phyloP scores from a whole-genome alignment of 768 basidiomycete species.

The Tricholoma hemisulphureum region DNA sequence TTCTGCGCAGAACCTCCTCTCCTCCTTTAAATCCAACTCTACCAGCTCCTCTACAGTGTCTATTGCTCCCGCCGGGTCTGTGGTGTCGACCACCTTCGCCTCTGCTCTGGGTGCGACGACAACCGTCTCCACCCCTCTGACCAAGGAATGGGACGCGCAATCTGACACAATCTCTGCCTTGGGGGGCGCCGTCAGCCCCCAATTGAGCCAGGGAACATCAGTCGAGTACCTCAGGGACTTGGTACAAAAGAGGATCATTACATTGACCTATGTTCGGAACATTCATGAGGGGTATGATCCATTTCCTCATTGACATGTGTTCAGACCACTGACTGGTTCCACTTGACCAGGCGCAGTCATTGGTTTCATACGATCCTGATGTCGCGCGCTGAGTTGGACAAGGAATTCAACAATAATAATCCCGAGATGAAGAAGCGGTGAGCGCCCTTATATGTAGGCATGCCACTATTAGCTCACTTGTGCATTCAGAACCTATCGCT shows the following conservation, averaged over 20 bases:
- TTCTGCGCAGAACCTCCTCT: slow-evolving; percentile 79
- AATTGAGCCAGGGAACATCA: slow-evolving; percentile 62
- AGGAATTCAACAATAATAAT: slow-evolving; percentile 74
- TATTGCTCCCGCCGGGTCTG: slow-evolving; percentile 22
- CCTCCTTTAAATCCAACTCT: slow-evolving; percentile 51
- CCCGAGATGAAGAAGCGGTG: slow-evolving; percentile 77
- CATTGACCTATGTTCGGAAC: slow-evolving; percentile 80
- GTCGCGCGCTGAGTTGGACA: slow-evolving; percentile 69
- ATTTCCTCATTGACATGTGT: slow-evolving; percentile 3
- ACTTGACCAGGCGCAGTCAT: slow-evolving; percentile 58
- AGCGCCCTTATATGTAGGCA: slow-evolving; percentile 15
- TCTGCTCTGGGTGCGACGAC: slow-evolving; percentile 39
- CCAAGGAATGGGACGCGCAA: slow-evolving; percentile 73
- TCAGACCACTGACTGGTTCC: neutral
- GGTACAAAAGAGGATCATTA: slow-evolving; percentile 81
- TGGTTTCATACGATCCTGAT: slow-evolving; percentile 90
- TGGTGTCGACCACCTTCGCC: slow-evolving; percentile 34
- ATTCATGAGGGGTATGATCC: slow-evolving; percentile 84
- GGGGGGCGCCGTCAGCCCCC: slow-evolving; percentile 40
- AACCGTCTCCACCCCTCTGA: slow-evolving; percentile 37
- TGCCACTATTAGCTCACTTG: neutral
- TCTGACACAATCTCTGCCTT: slow-evolving; percentile 38
- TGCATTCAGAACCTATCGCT: slow-evolving; percentile 66
- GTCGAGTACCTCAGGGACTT: slow-evolving; percentile 78
- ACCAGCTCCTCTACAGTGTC: slow-evolving; percentile 28